phyloP scores from a whole-genome alignment of 805 yeast species.

The Candida boleticola region DNA sequence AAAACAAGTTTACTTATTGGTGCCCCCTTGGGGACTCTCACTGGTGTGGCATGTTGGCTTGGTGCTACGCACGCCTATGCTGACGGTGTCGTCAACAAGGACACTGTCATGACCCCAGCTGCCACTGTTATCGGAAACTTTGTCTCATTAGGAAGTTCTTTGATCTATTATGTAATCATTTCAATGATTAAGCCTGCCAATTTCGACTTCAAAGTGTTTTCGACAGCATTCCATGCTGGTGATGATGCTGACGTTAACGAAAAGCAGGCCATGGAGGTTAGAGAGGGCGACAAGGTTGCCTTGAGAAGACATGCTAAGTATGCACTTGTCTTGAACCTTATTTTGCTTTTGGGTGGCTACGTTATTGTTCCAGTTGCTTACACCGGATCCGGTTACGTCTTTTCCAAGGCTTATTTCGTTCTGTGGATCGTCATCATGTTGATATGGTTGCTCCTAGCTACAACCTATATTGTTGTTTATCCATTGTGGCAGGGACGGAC shows the following conservation, averaged over 20 bases:
- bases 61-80: constrained; percentile 23
- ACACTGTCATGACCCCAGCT: constrained; percentile 17
- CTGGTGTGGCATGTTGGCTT: constrained; percentile 29
- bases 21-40: constrained; percentile 18
- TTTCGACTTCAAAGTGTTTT: constrained; percentile 23
- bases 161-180: constrained; percentile 24
- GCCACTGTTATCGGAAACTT: constrained; percentile 27
- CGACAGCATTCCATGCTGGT: constrained; percentile 15
- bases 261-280: constrained; percentile 20
- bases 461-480: constrained; percentile 31
- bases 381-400: constrained; percentile 31
- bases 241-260: constrained; percentile 34
- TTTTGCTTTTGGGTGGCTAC: constrained; percentile 18
- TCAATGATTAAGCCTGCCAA: constrained; percentile 15
- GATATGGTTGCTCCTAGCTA: constrained; percentile 35
- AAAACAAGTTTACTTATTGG: constrained; percentile 18
- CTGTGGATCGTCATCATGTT: constrained; percentile 36
- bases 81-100: constrained; percentile 20
- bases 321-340: constrained; percentile 19
- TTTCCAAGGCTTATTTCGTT: constrained; percentile 33
- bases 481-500: constrained; percentile 34
- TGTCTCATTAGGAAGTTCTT: constrained; percentile 21
- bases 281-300: constrained; percentile 13
- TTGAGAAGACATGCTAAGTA: constrained; percentile 20
- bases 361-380: constrained; percentile 28